These are phyloP conservation scores for Deakozyma indianensis DNA, from an alignment of 805 yeast genomes.

Conservation along the genomic window DNA sequence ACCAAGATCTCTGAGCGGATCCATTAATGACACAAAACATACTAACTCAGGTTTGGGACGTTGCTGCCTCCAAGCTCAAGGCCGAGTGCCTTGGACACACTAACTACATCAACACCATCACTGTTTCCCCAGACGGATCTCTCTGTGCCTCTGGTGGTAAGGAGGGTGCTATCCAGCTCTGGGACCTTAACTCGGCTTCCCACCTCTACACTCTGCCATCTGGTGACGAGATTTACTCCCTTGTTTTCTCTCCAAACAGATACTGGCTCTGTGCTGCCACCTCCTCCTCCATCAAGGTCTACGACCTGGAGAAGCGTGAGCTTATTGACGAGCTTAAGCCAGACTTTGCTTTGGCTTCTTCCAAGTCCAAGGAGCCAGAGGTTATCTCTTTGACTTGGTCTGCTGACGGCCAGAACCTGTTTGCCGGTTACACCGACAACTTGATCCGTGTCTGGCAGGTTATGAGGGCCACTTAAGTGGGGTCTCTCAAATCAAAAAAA, in stretches of 20 bases:
- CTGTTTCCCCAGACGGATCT: conserved; percentile 99
- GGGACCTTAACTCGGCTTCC: conserved; percentile 83
- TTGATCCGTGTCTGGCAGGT: conserved; percentile 99
- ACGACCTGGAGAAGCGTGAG: conserved; percentile 88
- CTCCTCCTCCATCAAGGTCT: conserved; percentile 92
- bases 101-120: conserved; percentile 93
- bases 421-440: conserved; percentile 99
- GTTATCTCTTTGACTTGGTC: conserved; percentile 98
- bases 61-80: conserved; percentile 64
- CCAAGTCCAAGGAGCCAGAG: conserved; percentile 92
- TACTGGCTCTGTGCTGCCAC: conserved; percentile 99
- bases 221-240: conserved; percentile 93
- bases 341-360: conserved; percentile 75
- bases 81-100: conserved; percentile 99
- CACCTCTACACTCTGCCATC: conserved; percentile 88
- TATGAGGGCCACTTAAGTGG: conserved; percentile 39
- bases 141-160: conserved; percentile 99
- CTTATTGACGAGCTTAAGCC: conserved; percentile 97
- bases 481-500: background rate
- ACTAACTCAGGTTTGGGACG: conserved; percentile 77
- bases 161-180: conserved; percentile 96
- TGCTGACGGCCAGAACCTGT: conserved; percentile 98
- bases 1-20: conserved; percentile 97
- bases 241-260: conserved; percentile 99
- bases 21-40: conserved; percentile 4